Conservation (phyloP, 768 basidiomycete genomes). For the Tricholoma saponaceum region DNA sequence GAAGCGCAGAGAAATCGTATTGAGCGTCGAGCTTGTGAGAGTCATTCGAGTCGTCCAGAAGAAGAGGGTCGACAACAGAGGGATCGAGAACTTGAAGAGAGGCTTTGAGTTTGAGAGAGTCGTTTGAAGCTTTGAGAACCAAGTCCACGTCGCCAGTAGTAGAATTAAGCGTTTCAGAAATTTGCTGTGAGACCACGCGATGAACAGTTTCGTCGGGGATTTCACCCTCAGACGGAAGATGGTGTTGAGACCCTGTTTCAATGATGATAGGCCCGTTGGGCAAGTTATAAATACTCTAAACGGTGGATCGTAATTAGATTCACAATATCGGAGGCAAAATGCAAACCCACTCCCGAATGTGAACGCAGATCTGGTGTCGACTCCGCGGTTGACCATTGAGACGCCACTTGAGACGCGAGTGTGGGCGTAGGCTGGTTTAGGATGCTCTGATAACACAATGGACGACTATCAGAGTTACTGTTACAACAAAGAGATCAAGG, state of each 20-base stretch:
- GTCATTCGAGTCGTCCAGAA: background rate
- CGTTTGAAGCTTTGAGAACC: background rate
- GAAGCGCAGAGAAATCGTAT: constrained; percentile 12
- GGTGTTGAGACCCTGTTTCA: constrained; percentile 2
- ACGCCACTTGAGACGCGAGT: background rate
- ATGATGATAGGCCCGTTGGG: constrained; percentile 24
- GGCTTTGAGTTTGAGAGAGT: background rate
- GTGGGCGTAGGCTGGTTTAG: background rate
- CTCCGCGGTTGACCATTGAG: background rate
- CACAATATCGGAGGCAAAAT: background rate
- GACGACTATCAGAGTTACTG: background rate
- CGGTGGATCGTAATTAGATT: background rate
- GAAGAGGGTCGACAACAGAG: background rate
- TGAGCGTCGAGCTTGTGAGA: background rate
- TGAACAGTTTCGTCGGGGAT: background rate
- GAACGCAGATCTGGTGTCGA: background rate
- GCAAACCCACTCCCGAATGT: constrained; percentile 13
- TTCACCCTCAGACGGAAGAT: background rate
- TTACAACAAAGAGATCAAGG: background rate
- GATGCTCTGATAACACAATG: background rate
- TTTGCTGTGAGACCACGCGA: background rate
- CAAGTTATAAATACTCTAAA: constrained; percentile 25
- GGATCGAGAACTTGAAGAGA: background rate
- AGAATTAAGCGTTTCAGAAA: background rate
- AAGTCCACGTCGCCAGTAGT: background rate